Conservation (phyloP, 805 yeast genomes). For the Metschnikowia lochheadii region DNA sequence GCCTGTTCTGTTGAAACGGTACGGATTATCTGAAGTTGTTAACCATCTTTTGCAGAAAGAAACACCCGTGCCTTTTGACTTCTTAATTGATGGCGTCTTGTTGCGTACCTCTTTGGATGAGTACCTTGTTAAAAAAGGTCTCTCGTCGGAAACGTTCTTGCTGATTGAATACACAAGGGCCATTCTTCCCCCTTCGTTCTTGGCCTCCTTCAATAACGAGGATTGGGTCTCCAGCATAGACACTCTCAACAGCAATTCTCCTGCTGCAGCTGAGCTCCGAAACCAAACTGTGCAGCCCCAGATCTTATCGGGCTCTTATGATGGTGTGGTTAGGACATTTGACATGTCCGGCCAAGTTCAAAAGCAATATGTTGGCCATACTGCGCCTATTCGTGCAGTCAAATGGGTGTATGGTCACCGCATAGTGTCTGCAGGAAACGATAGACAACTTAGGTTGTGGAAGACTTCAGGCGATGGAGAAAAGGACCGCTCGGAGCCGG, state of each 20-base stretch:
- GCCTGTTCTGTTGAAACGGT: slow-evolving; percentile 81
- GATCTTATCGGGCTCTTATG: slow-evolving; percentile 87
- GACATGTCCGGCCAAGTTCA: slow-evolving; percentile 75
- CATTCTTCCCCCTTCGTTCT: slow-evolving; percentile 87
- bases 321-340: slow-evolving; percentile 90
- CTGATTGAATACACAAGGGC: slow-evolving; percentile 88
- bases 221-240: slow-evolving; percentile 90
- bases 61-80: slow-evolving; percentile 82
- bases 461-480: slow-evolving; percentile 40
- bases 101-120: slow-evolving; percentile 76
- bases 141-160: slow-evolving; percentile 76
- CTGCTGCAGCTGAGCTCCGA: slow-evolving; percentile 18
- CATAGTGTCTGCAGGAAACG: slow-evolving; percentile 83
- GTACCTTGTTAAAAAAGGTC: slow-evolving; percentile 69
- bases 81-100: slow-evolving; percentile 79
- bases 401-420: slow-evolving; percentile 73
- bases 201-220: slow-evolving; percentile 84
- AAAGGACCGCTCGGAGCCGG: slow-evolving; percentile 36
- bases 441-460: slow-evolving; percentile 87
- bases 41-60: slow-evolving; percentile 73
- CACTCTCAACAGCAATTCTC: slow-evolving; percentile 37
- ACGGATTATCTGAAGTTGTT: slow-evolving; percentile 91
- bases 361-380: slow-evolving; percentile 81
- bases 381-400: slow-evolving; percentile 80
- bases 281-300: slow-evolving; percentile 37